Conservation (phyloP, 1,284 basidiomycete genomes). For the Ganoderma lucidum region DNA sequence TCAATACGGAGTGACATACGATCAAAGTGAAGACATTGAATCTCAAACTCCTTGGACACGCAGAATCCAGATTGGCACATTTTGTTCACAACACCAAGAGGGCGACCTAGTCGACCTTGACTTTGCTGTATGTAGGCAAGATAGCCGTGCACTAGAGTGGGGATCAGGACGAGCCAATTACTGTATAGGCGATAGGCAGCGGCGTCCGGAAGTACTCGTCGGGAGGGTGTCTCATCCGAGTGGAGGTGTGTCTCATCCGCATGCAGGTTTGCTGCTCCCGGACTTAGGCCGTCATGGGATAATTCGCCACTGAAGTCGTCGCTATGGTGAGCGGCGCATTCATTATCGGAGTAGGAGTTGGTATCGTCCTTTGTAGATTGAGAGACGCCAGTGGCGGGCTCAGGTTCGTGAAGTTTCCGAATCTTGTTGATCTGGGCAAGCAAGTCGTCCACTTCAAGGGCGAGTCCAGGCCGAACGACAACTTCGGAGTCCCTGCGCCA, state of each 20-base stretch:
- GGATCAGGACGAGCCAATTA: constrained; percentile 4
- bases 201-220: not conserved
- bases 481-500: not conserved
- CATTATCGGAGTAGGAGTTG: too few species aligned
- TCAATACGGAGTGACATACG: not conserved
- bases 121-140: not conserved
- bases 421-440: not conserved
- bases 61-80: not conserved
- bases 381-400: too few species aligned
- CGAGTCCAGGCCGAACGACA: not conserved
- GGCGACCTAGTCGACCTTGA: not conserved
- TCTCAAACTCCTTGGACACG: not conserved
- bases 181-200: not conserved
- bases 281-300: too few species aligned
- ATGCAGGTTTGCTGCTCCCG: not conserved
- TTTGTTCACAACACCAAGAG: not conserved
- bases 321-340: too few species aligned
- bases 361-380: too few species aligned
- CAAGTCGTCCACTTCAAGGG: not conserved
- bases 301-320: too few species aligned
- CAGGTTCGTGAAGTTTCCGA: not conserved
- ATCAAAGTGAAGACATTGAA: not conserved
- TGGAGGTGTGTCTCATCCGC: too few species aligned
- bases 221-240: not conserved
- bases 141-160: not conserved